Evolutionary conservation across 108 stramenopile genomes (phyloP).

Genomic region (Cyclotella cryptica): DNA sequence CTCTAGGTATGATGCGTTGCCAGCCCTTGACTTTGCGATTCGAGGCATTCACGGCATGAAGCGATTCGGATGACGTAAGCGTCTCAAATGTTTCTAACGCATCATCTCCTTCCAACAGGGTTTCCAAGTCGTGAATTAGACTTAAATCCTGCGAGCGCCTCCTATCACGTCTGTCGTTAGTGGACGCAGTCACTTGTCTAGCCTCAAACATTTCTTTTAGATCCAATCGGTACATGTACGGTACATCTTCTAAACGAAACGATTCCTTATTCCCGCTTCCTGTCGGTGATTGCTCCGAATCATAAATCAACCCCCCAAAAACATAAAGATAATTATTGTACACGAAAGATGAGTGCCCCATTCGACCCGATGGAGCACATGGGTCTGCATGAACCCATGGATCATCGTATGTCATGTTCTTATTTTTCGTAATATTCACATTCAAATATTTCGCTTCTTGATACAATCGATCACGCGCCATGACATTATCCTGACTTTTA

Average conservation of each 20-base stretch:
- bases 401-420: constrained; percentile 15
- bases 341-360: constrained; percentile 54
- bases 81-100: background rate
- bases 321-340: constrained; percentile 51
- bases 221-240: constrained; percentile 48
- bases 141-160: background rate
- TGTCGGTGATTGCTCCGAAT: constrained; percentile 29
- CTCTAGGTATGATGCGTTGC: constrained; percentile 52
- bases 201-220: constrained; percentile 44
- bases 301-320: constrained; percentile 60
- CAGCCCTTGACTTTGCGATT: constrained; percentile 37
- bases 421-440: background rate
- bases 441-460: constrained; percentile 36
- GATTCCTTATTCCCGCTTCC: constrained; percentile 23
- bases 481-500: constrained; percentile 11
- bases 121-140: background rate
- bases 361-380: constrained; percentile 45
- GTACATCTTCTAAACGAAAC: constrained; percentile 53
- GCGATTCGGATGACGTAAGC: background rate
- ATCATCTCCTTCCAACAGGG: background rate
- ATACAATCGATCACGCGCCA: constrained; percentile 31
- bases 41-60: background rate
- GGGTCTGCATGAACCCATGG: constrained; percentile 38
- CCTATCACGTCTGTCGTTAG: background rate
- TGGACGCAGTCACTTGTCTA: constrained; percentile 5